These are phyloP conservation scores for Neurospora sp. DNA, from an alignment of 495 filamentous ascomycete species.

Conservation along the genomic window DNA sequence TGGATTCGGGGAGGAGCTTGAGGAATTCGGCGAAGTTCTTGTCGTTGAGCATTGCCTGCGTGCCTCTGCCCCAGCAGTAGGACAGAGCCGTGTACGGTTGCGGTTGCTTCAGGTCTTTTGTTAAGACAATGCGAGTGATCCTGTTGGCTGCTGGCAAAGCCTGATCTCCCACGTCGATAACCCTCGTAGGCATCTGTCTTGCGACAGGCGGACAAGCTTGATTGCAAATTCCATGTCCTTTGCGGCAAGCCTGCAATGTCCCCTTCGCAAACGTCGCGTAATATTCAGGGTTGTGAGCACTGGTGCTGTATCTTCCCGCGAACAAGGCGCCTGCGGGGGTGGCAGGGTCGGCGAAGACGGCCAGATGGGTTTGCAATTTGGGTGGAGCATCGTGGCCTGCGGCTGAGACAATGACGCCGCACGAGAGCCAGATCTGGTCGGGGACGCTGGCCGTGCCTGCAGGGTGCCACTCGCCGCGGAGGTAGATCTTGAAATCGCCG, in stretches of 20 bases:
- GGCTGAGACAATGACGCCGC: background rate
- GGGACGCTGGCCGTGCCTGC: background rate
- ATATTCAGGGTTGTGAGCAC: background rate
- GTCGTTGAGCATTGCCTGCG: background rate
- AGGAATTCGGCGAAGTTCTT: background rate
- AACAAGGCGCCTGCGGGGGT: background rate
- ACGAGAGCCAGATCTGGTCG: background rate
- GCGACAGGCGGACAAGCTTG: background rate
- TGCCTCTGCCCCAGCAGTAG: constrained; percentile 3
- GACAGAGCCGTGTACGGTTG: constrained; percentile 2
- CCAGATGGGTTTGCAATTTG: background rate
- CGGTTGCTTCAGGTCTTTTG: background rate
- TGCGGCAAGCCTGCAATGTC: background rate
- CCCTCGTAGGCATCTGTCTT: background rate
- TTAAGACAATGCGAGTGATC: background rate
- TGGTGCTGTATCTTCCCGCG: constrained; percentile 1
- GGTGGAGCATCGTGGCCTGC: background rate
- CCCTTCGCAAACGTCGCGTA: background rate
- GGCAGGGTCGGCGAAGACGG: background rate
- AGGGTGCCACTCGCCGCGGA: background rate
- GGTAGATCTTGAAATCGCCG: background rate
- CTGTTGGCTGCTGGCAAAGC: background rate
- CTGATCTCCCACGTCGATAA: constrained; percentile 2
- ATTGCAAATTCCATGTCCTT: background rate
- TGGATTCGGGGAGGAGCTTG: background rate